Conservation (phyloP, 2,329 filamentous ascomycete genomes). For the Zasmidium cellare region DNA sequence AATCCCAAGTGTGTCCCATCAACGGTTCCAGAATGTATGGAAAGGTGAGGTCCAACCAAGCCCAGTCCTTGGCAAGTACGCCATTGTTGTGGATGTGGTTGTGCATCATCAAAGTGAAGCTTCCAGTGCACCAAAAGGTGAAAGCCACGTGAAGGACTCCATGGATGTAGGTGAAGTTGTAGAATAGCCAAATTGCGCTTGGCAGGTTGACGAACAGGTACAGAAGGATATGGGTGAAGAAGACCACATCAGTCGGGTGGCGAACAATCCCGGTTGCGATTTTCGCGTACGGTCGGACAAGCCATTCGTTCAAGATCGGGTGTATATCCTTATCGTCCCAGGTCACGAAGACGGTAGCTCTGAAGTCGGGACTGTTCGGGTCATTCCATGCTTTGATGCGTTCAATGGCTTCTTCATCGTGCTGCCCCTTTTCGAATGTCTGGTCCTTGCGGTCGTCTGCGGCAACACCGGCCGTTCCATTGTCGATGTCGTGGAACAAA, state of each 20-base stretch:
- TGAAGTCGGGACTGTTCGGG: slow-evolving; percentile 48
- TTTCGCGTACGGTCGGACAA: slow-evolving; percentile 62
- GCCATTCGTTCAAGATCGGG: slow-evolving; percentile 44
- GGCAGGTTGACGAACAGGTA: slow-evolving; percentile 71
- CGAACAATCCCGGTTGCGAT: slow-evolving; percentile 61
- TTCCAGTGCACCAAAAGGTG: slow-evolving; percentile 67
- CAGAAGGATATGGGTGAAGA: slow-evolving; percentile 73
- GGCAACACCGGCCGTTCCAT: not conserved
- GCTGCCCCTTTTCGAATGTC: not conserved
- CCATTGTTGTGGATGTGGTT: slow-evolving; percentile 80
- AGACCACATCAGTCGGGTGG: slow-evolving; percentile 70
- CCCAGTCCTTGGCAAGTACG: slow-evolving; percentile 58
- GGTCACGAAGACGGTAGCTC: slow-evolving; percentile 56
- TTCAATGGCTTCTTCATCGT: slow-evolving; percentile 39
- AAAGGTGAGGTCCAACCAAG: slow-evolving; percentile 63
- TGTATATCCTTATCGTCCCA: slow-evolving; percentile 53
- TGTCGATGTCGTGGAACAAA: not conserved
- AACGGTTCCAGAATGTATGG: slow-evolving; percentile 74
- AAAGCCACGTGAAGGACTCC: slow-evolving; percentile 65
- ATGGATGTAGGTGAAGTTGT: slow-evolving; percentile 67
- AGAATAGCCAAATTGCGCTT: slow-evolving; percentile 65
- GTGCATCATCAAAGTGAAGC: slow-evolving; percentile 80
- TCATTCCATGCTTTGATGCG: slow-evolving; percentile 53
- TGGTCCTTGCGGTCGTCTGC: not conserved
- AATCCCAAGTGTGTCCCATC: slow-evolving; percentile 83